Evolutionary conservation across 1,284 basidiomycete species (phyloP).

Genomic region (Heterobasidion irregulare): DNA sequence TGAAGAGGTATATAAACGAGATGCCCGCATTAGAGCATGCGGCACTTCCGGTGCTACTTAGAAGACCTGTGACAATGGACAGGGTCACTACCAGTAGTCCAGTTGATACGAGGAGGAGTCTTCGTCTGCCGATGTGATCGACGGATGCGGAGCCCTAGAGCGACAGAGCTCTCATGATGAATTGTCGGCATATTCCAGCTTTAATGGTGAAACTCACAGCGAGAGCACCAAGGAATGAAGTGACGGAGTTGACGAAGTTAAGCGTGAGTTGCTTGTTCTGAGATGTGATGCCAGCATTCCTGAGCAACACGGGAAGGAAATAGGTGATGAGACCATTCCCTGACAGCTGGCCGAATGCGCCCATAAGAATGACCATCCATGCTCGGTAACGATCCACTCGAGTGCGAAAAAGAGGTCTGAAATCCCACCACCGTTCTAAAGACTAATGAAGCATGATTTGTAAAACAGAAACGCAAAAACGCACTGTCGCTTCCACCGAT

Average conservation of each 20-base stretch:
- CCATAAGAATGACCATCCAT: conserved; percentile 42
- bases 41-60: conserved; percentile 24
- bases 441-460: background rate
- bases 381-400: conserved; percentile 37
- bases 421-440: conserved; percentile 45
- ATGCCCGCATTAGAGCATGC: conserved; percentile 36
- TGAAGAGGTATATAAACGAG: conserved; percentile 38
- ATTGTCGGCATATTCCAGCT: background rate
- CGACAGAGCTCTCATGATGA: background rate
- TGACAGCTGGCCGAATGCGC: conserved; percentile 30
- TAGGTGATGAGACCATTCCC: conserved; percentile 42
- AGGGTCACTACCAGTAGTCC: conserved; percentile 27
- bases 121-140: conserved; percentile 35
- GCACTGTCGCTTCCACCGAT: conserved; percentile 35
- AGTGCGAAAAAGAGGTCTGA: conserved; percentile 39
- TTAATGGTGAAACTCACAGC: background rate
- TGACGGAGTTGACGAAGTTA: conserved; percentile 43
- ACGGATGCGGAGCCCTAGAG: conserved; percentile 31
- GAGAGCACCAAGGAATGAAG: conserved; percentile 24
- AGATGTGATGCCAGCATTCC: conserved; percentile 34
- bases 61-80: conserved; percentile 34
- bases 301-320: conserved; percentile 36
- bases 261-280: conserved; percentile 33
- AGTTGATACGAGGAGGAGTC: conserved; percentile 28
- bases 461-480: conserved; percentile 9